phyloP scores from a whole-genome alignment of 495 filamentous ascomycete species.

The Pyronema domesticum region DNA sequence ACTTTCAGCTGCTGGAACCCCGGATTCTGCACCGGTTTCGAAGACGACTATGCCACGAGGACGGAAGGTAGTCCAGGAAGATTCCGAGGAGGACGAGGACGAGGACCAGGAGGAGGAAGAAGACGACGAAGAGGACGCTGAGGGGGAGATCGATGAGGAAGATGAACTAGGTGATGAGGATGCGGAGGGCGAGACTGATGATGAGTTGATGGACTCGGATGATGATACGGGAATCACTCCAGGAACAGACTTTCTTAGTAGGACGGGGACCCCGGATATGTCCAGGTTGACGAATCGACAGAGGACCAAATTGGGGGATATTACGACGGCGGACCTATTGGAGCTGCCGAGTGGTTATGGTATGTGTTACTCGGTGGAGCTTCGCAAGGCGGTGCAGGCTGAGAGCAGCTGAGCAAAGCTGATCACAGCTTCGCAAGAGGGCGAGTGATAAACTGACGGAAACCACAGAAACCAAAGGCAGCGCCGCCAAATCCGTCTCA shows the following conservation, averaged over 20 bases:
- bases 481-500: constrained; percentile 12
- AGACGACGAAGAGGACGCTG: constrained; percentile 32
- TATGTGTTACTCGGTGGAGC: constrained; percentile 21
- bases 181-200: constrained; percentile 37
- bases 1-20: constrained; percentile 4
- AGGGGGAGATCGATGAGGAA: constrained; percentile 27
- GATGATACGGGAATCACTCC: constrained; percentile 30
- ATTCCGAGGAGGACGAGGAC: constrained; percentile 36
- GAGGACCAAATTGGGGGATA: constrained; percentile 52
- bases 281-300: constrained; percentile 82
- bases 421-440: background rate
- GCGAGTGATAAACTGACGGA: too few species aligned
- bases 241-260: constrained; percentile 15
- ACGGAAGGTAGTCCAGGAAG: constrained; percentile 27
- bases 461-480: too few species aligned
- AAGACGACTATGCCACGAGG: constrained; percentile 8
- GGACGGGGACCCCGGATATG: constrained; percentile 43
- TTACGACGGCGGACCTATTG: constrained; percentile 50
- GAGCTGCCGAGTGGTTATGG: constrained; percentile 64
- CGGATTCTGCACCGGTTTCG: background rate
- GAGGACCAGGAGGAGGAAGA: constrained; percentile 34
- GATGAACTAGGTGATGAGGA: constrained; percentile 42
- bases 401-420: constrained; percentile 17
- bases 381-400: background rate
- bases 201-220: constrained; percentile 40